Evolutionary conservation across 208 protist genomes (phyloP), one percentile per base, ranked within the genome.

Genomic region (Leishmania lainsoni): DNA sequence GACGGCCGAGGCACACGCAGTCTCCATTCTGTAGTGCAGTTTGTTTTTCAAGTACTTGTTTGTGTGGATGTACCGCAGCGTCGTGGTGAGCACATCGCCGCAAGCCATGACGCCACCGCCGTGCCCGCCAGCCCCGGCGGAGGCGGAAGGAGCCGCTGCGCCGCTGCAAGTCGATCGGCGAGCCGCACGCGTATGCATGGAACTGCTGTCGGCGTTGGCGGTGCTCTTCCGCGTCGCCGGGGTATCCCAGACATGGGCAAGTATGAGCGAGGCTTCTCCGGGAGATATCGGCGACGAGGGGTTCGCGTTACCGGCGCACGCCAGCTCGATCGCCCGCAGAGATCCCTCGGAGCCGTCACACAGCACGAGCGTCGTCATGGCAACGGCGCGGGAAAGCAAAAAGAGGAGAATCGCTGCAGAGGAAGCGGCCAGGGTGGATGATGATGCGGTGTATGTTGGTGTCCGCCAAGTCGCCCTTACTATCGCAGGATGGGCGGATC

Each of bases 1-100:
- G 63, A 42, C 52, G 39, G 73, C 26, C 35, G 78, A 56, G 58
- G 78, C 73, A 20, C 66, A 82, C 65, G 87, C 71, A 39, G 90
- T 92, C 80, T 96, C 93, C 51, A 96, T 16, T 73, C 89, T 91
- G 87, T 97, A 97, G 81, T 95, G 91, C 29, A 94, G 85, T 29
- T 82, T 84, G 54, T 94, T 86, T 61, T 87, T 87, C 16, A 91
- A 80, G 32, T 83, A 78, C 76, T 95, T 97, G 81, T 83, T 95
- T 66, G 88, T 83, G 49, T 88, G 87, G 29, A 97, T 86, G 26
- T 79, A 73, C 45, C 80, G 68, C 22, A 95, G 76, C 32, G 88
- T 89, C 5, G 76, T 73, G 26, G 83, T 78, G 17, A 93, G n/a
- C 52, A 94, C 91, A 9, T 86, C 65, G 10, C 77, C 73, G 26